Evolutionary conservation across 73 alveolate species (phyloP).

Genomic region (Urostyla sp.): DNA sequence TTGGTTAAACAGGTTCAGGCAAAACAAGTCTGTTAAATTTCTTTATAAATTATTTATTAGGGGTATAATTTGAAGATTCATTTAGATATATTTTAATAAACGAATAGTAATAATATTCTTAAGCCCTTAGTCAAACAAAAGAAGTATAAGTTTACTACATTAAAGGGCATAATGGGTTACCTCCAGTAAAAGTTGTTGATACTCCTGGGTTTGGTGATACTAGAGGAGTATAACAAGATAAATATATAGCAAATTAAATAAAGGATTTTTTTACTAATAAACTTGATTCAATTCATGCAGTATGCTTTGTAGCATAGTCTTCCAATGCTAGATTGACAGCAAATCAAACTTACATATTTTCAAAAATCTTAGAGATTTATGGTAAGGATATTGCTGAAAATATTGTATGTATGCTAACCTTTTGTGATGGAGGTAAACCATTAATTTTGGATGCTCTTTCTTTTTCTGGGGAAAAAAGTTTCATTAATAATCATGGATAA

Average conservation of each 20-base stretch:
- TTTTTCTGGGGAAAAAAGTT: constrained; percentile 4
- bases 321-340: constrained; percentile 35
- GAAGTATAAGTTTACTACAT: neutral
- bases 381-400: constrained; percentile 50
- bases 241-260: constrained; percentile 7
- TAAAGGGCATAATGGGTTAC: constrained; percentile 1
- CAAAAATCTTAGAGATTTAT: neutral
- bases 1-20: constrained; percentile 57
- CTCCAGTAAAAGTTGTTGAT: constrained; percentile 38
- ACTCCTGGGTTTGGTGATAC: constrained; percentile 64
- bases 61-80: neutral
- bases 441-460: constrained; percentile 1
- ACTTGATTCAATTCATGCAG: constrained; percentile 45
- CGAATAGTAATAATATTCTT: neutral
- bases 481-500: neutral
- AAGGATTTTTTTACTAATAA: neutral
- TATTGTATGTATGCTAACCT: constrained; percentile 47
- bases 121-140: neutral
- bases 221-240: constrained; percentile 29
- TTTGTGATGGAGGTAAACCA: constrained; percentile 50
- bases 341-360: constrained; percentile 15
- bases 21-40: constrained; percentile 41
- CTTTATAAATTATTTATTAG: constrained; percentile 45
- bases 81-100: constrained; percentile 13
- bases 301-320: constrained; percentile 34